A percentile compares a stretch with the other conserved stretches of the same genome.
phyloP scores from a whole-genome alignment of 2,329 filamentous ascomycete species.

The Curvularia sp. region DNA sequence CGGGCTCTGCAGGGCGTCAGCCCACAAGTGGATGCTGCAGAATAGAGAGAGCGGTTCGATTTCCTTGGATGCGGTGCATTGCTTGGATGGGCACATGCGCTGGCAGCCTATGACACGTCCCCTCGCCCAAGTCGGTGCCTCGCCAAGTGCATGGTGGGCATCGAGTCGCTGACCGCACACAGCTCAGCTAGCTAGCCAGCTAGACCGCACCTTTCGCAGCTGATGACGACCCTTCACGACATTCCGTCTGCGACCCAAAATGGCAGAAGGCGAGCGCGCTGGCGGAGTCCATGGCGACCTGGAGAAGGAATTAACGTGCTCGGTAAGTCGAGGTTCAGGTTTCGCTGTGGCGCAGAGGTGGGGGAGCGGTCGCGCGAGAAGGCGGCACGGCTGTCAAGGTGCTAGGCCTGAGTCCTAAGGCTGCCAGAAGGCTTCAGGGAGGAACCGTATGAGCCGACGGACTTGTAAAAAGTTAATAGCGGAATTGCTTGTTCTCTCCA shows the following conservation, averaged over 20 bases:
- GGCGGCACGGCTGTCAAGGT: neutral
- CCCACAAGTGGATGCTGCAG: neutral
- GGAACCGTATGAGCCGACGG: too few relatives aligned
- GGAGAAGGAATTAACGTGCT: conserved; percentile 94
- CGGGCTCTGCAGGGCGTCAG: conserved; percentile 5
- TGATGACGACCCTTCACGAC: conserved; percentile 14
- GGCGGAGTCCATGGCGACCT: conserved; percentile 67
- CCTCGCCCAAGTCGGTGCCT: conserved; percentile 13
- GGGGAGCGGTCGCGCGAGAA: neutral
- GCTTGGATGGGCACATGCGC: conserved; percentile 14
- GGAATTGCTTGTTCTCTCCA: conserved; percentile 4
- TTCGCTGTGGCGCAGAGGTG: conserved; percentile 15
- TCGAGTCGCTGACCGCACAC: conserved; percentile 28
- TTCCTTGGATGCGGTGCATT: conserved; percentile 2
- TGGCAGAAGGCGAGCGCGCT: conserved; percentile 43
- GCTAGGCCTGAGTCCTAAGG: neutral
- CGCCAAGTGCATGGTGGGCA: conserved; percentile 23
- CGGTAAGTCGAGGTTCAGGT: conserved; percentile 66
- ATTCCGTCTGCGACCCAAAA: conserved; percentile 23
- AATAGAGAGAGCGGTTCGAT: conserved; percentile 1
- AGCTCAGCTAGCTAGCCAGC: conserved; percentile 23
- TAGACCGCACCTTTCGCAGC: conserved; percentile 13
- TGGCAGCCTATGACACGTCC: conserved; percentile 21
- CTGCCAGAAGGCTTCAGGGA: too few relatives aligned
- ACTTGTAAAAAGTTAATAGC: neutral